Evolutionary conservation across 768 basidiomycete species (phyloP).

Genomic region (Phlebiopsis flavidoalba): DNA sequence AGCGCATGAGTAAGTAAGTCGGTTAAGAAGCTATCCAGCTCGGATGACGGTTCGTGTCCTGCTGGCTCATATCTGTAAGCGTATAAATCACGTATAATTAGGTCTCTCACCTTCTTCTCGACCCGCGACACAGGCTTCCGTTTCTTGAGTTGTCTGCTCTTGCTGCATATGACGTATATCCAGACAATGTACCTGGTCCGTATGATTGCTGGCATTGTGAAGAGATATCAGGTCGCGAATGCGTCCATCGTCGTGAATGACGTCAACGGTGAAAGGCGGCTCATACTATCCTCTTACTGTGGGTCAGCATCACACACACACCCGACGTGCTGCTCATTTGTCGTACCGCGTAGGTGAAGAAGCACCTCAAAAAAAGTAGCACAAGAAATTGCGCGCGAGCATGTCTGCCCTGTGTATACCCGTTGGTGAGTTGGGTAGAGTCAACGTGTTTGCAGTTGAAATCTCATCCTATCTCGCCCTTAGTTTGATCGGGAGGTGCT

Average conservation of each 20-base stretch:
- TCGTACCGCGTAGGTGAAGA: slow-evolving; percentile 68
- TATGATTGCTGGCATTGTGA: slow-evolving; percentile 74
- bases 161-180: slow-evolving; percentile 86
- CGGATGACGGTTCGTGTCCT: slow-evolving; percentile 61
- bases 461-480: neutral
- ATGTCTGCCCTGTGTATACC: slow-evolving; percentile 88
- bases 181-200: slow-evolving; percentile 76
- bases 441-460: neutral
- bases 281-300: slow-evolving; percentile 88
- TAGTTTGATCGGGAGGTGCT: slow-evolving; percentile 93
- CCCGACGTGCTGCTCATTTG: neutral
- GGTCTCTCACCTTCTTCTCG: slow-evolving; percentile 70
- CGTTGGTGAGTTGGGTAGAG: slow-evolving; percentile 54
- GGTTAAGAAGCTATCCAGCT: slow-evolving; percentile 83
- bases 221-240: slow-evolving; percentile 77
- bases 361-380: slow-evolving; percentile 94
- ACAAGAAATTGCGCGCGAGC: slow-evolving; percentile 91
- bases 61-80: neutral
- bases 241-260: slow-evolving; percentile 92
- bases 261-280: slow-evolving; percentile 88
- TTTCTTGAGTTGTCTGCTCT: slow-evolving; percentile 86
- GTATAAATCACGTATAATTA: slow-evolving; percentile 23
- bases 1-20: slow-evolving; percentile 67
- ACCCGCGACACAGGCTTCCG: slow-evolving; percentile 75
- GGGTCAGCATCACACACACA: slow-evolving; percentile 10